Percentiles rank a stretch among this genome's conserved stretches.
phyloP scores from a whole-genome alignment of 176 grass and related monocot species.

The Paspalum vaginatum region DNA sequence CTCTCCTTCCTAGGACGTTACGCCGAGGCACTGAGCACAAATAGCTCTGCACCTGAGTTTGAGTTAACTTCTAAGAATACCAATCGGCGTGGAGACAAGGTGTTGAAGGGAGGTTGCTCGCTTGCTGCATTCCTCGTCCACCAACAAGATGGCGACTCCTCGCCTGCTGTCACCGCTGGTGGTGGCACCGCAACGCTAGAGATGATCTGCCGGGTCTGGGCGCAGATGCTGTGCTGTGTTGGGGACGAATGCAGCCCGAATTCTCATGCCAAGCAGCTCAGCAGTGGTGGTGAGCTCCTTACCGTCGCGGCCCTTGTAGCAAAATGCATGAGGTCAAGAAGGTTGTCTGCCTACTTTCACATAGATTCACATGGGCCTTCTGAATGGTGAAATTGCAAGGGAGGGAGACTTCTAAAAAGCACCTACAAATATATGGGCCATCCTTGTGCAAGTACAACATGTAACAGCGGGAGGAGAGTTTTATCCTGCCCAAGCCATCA shows the following conservation, averaged over 20 bases:
- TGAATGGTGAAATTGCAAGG: neutral
- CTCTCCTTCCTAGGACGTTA: neutral
- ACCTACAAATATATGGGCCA: too few relatives aligned
- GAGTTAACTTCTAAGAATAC: neutral
- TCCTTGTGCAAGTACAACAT: too few relatives aligned
- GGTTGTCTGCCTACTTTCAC: neutral
- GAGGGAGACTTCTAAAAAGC: too few relatives aligned
- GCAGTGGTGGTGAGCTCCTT: neutral
- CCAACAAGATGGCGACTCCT: neutral
- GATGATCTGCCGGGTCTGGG: slow-evolving; percentile 10
- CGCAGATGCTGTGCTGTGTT: neutral
- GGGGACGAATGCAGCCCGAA: neutral
- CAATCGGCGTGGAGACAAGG: neutral
- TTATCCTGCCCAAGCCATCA: too few relatives aligned
- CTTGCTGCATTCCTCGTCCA: slow-evolving; percentile 27
- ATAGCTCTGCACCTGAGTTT: neutral
- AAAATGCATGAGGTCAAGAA: neutral
- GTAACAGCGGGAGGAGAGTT: too few relatives aligned
- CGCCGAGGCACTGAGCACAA: neutral
- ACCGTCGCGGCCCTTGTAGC: neutral
- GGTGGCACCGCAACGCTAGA: neutral
- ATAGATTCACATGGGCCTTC: neutral
- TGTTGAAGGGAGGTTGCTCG: slow-evolving; percentile 21
- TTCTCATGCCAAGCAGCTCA: slow-evolving; percentile 25
- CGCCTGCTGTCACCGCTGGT: neutral